These are phyloP conservation scores for Hanseniaspora hatyaiensis DNA, from an alignment of 805 yeast species.

Conservation along the genomic window DNA sequence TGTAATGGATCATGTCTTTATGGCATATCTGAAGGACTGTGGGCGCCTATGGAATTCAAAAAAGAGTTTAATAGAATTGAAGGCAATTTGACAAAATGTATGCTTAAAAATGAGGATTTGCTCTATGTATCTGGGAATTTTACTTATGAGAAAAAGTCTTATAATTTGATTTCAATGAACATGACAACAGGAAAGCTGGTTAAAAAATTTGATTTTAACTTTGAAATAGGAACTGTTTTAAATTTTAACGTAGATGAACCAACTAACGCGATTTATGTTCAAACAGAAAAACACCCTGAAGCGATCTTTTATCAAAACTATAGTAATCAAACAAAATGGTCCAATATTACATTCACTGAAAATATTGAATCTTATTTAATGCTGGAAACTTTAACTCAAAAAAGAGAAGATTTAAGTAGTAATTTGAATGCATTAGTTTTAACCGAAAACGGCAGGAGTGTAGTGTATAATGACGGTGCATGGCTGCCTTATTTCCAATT, in stretches of 20 bases:
- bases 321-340: constrained; percentile 4
- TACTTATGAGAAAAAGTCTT: constrained; percentile 22
- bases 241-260: constrained; percentile 18
- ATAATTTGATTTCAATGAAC: constrained; percentile 33
- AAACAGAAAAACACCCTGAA: constrained; percentile 36
- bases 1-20: constrained; percentile 61
- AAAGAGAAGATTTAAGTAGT: background rate
- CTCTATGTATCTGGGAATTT: constrained; percentile 45
- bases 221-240: constrained; percentile 10
- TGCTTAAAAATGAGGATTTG: constrained; percentile 34
- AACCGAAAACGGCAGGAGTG: constrained; percentile 19
- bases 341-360: background rate
- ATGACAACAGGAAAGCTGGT: constrained; percentile 29
- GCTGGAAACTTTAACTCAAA: background rate
- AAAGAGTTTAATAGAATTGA: constrained; percentile 24
- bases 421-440: constrained; percentile 20
- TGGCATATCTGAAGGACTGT: constrained; percentile 41
- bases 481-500: constrained; percentile 24
- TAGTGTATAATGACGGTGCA: constrained; percentile 21
- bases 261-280: constrained; percentile 33
- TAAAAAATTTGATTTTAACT: background rate
- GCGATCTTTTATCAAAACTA: constrained; percentile 29
- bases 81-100: constrained; percentile 48
- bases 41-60: constrained; percentile 33
- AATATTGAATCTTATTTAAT: background rate